A percentile compares a stretch with the other conserved stretches of the same genome.
phyloP scores from a whole-genome alignment of 2,329 filamentous ascomycete genomes.

The Penicillium glabrum region DNA sequence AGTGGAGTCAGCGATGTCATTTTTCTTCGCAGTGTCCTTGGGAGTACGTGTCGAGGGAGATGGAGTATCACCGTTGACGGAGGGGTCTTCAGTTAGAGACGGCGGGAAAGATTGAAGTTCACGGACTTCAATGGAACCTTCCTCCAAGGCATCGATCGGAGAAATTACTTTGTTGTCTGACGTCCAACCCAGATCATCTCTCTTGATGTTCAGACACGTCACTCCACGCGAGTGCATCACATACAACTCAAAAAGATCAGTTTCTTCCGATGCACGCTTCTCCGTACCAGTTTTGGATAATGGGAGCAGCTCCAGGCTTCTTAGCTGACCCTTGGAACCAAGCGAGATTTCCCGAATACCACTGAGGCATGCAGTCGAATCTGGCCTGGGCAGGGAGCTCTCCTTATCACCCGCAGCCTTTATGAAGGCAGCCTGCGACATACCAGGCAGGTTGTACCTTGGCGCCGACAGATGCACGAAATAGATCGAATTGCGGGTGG shows the following conservation, averaged over 20 bases:
- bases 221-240: slow-evolving; percentile 97
- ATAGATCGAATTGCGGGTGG: slow-evolving; percentile 95
- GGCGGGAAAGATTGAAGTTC: slow-evolving; percentile 60
- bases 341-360: slow-evolving; percentile 95
- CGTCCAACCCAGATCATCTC: slow-evolving; percentile 88
- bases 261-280: slow-evolving; percentile 63
- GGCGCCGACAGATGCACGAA: slow-evolving; percentile 94
- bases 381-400: slow-evolving; percentile 73
- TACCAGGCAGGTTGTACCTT: slow-evolving; percentile 76
- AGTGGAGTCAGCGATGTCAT: slow-evolving; percentile 23
- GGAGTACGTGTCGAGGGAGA: slow-evolving; percentile 36
- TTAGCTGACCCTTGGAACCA: slow-evolving; percentile 77
- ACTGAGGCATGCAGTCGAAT: slow-evolving; percentile 95
- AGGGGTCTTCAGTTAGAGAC: slow-evolving; percentile 41
- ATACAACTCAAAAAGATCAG: slow-evolving; percentile 87
- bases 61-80: slow-evolving; percentile 45
- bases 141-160: slow-evolving; percentile 71
- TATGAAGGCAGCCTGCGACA: slow-evolving; percentile 88
- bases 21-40: slow-evolving; percentile 42
- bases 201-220: slow-evolving; percentile 82
- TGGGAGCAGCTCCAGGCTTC: slow-evolving; percentile 85
- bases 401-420: slow-evolving; percentile 73
- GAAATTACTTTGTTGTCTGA: slow-evolving; percentile 83
- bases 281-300: slow-evolving; percentile 54
- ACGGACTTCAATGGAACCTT: slow-evolving; percentile 71